Percentiles rank a stretch among this genome's conserved stretches.
Conservation (phyloP, 2,329 filamentous ascomycete genomes). For the Xylariales sp. region DNA sequence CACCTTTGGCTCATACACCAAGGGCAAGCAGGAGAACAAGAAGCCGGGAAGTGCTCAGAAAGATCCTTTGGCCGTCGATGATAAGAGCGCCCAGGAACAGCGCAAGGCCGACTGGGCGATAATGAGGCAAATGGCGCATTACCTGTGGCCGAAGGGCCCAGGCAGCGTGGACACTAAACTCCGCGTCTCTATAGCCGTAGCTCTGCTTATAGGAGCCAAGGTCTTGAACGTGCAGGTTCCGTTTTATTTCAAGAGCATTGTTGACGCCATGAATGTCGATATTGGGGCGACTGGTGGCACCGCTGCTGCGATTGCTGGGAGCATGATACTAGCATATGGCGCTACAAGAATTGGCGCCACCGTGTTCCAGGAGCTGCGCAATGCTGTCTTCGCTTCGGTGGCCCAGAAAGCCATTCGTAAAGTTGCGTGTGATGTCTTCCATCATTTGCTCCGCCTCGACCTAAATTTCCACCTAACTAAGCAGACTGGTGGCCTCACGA, state of each 20-base stretch:
- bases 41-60: slow-evolving; percentile 41
- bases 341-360: slow-evolving; percentile 88
- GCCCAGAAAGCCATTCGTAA: slow-evolving; percentile 95
- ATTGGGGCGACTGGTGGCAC: slow-evolving; percentile 88
- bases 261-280: slow-evolving; percentile 98
- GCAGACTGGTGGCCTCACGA: slow-evolving; percentile 92
- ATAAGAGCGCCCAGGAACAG: slow-evolving; percentile 84
- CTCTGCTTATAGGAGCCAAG: slow-evolving; percentile 88
- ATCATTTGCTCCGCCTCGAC: slow-evolving; percentile 88
- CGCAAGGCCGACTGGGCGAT: slow-evolving; percentile 98
- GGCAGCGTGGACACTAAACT: slow-evolving; percentile 82
- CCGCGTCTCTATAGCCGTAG: slow-evolving; percentile 86
- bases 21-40: slow-evolving; percentile 35
- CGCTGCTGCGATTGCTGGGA: slow-evolving; percentile 86
- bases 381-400: slow-evolving; percentile 96
- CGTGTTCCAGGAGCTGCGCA: slow-evolving; percentile 91
- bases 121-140: slow-evolving; percentile 96
- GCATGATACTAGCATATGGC: slow-evolving; percentile 94
- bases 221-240: slow-evolving; percentile 97
- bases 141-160: slow-evolving; percentile 90
- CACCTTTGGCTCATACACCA: slow-evolving; percentile 40
- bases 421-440: slow-evolving; percentile 92
- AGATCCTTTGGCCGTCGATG: slow-evolving; percentile 72
- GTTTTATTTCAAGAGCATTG: slow-evolving; percentile 98
- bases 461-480: slow-evolving; percentile 93